These are phyloP conservation scores for Camptophora hylomeconis DNA, from an alignment of 2,329 filamentous ascomycete genomes.

Conservation along the genomic window DNA sequence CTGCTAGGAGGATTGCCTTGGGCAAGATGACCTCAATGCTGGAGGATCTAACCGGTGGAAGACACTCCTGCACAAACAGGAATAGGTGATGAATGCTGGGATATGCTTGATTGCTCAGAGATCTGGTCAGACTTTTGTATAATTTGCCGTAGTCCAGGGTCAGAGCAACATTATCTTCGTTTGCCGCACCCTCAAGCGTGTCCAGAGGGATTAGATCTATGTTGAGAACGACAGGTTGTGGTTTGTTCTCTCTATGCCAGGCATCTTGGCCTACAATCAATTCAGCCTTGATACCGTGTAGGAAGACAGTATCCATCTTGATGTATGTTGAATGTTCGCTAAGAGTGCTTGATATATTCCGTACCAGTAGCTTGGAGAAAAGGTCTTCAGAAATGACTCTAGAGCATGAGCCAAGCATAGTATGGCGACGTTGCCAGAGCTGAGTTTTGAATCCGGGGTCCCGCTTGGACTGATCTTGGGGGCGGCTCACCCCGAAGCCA, in stretches of 20 bases:
- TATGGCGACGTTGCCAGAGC: too few relatives aligned
- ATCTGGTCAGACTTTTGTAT: constrained; percentile 26
- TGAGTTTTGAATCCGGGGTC: too few relatives aligned
- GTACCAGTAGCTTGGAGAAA: too few relatives aligned
- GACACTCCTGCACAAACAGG: constrained; percentile 2
- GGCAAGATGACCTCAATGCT: constrained; percentile 21
- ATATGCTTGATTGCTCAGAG: constrained; percentile 6
- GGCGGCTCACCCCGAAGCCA: too few relatives aligned
- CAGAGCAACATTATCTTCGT: constrained; percentile 30
- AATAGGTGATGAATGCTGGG: constrained; percentile 6
- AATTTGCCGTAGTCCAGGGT: constrained; percentile 36
- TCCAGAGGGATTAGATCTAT: constrained; percentile 30
- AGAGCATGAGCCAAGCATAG: too few relatives aligned
- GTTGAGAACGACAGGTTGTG: constrained; percentile 31
- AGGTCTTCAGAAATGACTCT: too few relatives aligned
- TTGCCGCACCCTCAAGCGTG: constrained; percentile 26
- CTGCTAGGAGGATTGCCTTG: constrained; percentile 31
- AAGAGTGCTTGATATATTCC: too few relatives aligned
- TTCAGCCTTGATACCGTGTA: constrained; percentile 31
- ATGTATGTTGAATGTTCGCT: too few relatives aligned
- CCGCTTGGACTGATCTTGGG: too few relatives aligned
- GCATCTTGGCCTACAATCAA: constrained; percentile 31
- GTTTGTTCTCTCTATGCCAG: constrained; percentile 32
- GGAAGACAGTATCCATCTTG: constrained; percentile 19
- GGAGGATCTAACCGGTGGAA: constrained; percentile 2